Conservation (phyloP, 129 eudicot species). For the Artemisia annua region DNA sequence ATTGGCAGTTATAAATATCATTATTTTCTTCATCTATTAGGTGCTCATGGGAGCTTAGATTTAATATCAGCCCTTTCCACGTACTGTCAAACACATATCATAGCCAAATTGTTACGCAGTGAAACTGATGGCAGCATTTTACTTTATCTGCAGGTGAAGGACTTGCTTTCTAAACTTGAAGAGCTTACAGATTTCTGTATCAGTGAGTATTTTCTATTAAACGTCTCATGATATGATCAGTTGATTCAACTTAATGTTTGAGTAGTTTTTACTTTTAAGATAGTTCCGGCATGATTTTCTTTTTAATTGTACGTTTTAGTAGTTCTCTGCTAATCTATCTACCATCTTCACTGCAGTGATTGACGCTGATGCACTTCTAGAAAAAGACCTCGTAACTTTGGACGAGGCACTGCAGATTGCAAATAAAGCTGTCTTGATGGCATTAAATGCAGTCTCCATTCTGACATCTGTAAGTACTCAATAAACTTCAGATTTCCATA, state of each 20-base stretch:
- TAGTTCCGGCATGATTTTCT: too few relatives aligned
- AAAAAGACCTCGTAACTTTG: conserved; percentile 77
- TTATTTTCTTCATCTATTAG: background rate
- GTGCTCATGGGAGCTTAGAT: background rate
- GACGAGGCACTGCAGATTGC: conserved; percentile 84
- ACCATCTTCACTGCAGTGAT: conserved; percentile 48
- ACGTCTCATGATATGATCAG: too few relatives aligned
- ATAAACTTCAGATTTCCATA: background rate
- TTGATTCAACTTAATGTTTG: too few relatives aligned
- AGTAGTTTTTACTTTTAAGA: too few relatives aligned
- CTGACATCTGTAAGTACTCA: conserved; percentile 64
- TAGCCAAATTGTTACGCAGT: background rate
- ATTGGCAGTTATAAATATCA: background rate
- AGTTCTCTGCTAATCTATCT: background rate
- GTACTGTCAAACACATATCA: background rate
- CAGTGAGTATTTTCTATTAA: too few relatives aligned
- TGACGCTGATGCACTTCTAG: conserved; percentile 73
- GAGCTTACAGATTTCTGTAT: too few relatives aligned
- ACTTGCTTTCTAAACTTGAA: too few relatives aligned
- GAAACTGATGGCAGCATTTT: background rate
- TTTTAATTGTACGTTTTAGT: too few relatives aligned
- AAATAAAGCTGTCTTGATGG: conserved; percentile 53
- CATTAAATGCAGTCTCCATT: conserved; percentile 67
- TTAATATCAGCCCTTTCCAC: background rate
- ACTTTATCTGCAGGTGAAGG: too few relatives aligned